A percentile compares a stretch with the other conserved stretches of the same genome.
These are phyloP conservation scores for Globisporangium megalacanthum DNA, from an alignment of 352 stramenopile species.

Conservation along the genomic window DNA sequence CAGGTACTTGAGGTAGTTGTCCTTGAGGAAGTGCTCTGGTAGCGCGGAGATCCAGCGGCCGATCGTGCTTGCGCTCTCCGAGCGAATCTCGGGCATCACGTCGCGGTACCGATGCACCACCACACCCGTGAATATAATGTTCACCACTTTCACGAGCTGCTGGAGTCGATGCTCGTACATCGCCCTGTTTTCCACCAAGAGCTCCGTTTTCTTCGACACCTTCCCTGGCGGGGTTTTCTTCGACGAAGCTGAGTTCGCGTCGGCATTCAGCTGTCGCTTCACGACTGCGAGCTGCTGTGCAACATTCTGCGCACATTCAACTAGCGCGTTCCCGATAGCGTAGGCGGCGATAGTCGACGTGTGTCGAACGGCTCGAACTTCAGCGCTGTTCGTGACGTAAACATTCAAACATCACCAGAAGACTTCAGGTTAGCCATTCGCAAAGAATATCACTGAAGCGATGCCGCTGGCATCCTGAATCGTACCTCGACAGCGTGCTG, in stretches of 20 bases:
- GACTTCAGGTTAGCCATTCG: constrained; percentile 1
- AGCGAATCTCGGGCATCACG: constrained; percentile 90
- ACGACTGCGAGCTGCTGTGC: constrained; percentile 60
- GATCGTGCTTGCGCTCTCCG: constrained; percentile 75
- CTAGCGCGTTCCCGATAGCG: constrained; percentile 58
- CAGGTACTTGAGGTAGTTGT: constrained; percentile 96
- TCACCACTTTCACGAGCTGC: constrained; percentile 55
- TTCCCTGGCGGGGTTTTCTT: constrained; percentile 15
- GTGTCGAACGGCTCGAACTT: constrained; percentile 79
- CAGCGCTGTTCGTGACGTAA: constrained; percentile 32
- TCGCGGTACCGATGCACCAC: constrained; percentile 88
- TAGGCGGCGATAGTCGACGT: constrained; percentile 69
- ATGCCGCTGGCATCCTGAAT: background rate
- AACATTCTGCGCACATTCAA: constrained; percentile 42
- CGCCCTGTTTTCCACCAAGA: constrained; percentile 61
- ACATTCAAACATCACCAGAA: background rate
- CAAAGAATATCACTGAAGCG: constrained; percentile 1
- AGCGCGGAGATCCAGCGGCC: constrained; percentile 79
- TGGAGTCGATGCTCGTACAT: constrained; percentile 58
- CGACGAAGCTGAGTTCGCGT: constrained; percentile 21
- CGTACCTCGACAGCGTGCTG: constrained; percentile 68
- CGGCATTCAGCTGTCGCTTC: constrained; percentile 66
- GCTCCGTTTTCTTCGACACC: constrained; percentile 41
- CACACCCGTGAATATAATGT: constrained; percentile 69
- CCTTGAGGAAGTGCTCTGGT: constrained; percentile 89